Base-by-base conservation (phyloP, 2,329 filamentous ascomycete species). In the Scedosporium apiospermum region DNA sequence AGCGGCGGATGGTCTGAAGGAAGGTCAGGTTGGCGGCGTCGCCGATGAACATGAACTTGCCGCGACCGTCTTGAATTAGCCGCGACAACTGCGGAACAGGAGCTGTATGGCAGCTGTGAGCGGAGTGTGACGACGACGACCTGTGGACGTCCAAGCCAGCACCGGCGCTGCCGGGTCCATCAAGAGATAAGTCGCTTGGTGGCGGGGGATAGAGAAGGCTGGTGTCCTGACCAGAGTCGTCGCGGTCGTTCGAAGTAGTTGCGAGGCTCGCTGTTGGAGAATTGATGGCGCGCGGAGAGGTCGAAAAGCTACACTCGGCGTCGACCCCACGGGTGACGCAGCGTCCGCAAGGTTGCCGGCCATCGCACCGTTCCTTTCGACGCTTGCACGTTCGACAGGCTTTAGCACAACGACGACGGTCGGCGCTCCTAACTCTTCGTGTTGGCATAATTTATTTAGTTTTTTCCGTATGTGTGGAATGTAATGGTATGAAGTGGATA, bases 21-120 rank as follows among this genome's bases (percentile, higher is more conserved):
- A 74, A 73, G 0, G 71, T 71, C 5, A 74, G 34, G 3, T 71
- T 73, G 6, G 72, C 71, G 18, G 73, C 72, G 64, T 74, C 72
- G n/a, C 73, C 72, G 30, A 75, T 70, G 57, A 74, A 75, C 67
- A 75, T 71, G 65, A 72, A 72, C 34, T 68, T 70, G 16, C 71
- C 72, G 42, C 70, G 67, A 6, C 68, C 71, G 38, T 73, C 72
- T 46, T 73, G 68, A 6, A 74, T 66, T 10, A 74, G 67, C 0
- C 72, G 67, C 7, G 73, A 73, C 23, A 57, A 34, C 21, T 57
- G 53, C 12, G 53, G 53, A 57, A 57, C 53, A 4, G 53, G 53
- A 5, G 53, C 53, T 23, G 53, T 23, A 10, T 23, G 14, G 16
- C 16, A 57, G 23, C 53, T 23, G 6, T 27, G 16, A 23, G 23